phyloP scores from a whole-genome alignment of 2,329 filamentous ascomycete species.

The Alternaria gaisen region DNA sequence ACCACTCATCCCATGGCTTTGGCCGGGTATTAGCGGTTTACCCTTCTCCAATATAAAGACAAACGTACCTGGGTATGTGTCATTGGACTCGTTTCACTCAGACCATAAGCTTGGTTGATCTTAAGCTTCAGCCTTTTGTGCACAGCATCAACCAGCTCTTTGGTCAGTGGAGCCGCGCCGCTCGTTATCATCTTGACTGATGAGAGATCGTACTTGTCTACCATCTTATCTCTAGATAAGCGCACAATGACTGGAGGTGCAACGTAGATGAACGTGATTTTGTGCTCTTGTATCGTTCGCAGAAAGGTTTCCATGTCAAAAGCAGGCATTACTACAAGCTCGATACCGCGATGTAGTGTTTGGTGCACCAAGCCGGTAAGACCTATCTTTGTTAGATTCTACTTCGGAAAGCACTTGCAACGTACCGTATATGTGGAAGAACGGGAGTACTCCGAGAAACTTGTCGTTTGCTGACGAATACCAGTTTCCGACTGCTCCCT shows the following conservation, averaged over 20 bases:
- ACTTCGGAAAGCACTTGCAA: no score
- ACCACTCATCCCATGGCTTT: constrained; percentile 38
- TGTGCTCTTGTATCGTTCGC: constrained; percentile 74
- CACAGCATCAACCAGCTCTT: constrained; percentile 78
- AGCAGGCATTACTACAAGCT: constrained; percentile 74
- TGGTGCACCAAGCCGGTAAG: constrained; percentile 76
- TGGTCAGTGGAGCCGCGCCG: constrained; percentile 82
- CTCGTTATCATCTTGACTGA: constrained; percentile 83
- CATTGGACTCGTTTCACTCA: constrained; percentile 38
- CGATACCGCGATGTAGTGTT: constrained; percentile 71
- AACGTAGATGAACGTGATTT: constrained; percentile 79
- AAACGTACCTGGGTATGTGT: constrained; percentile 33
- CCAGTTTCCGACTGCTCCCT: constrained; percentile 83
- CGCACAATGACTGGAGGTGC: constrained; percentile 84
- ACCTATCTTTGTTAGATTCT: constrained; percentile 41
- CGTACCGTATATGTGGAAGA: constrained; percentile 83
- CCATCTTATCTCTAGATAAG: constrained; percentile 78
- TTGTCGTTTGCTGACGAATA: constrained; percentile 69
- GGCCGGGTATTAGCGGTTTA: neutral
- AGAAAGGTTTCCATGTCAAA: constrained; percentile 86
- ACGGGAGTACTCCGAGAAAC: constrained; percentile 80
- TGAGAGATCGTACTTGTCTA: constrained; percentile 81
- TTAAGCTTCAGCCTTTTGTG: constrained; percentile 70
- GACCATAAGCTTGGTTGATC: constrained; percentile 37
- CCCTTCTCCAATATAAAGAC: no score